These are phyloP conservation scores for Podaxis sp. DNA, from an alignment of 768 basidiomycete genomes.

Conservation along the genomic window DNA sequence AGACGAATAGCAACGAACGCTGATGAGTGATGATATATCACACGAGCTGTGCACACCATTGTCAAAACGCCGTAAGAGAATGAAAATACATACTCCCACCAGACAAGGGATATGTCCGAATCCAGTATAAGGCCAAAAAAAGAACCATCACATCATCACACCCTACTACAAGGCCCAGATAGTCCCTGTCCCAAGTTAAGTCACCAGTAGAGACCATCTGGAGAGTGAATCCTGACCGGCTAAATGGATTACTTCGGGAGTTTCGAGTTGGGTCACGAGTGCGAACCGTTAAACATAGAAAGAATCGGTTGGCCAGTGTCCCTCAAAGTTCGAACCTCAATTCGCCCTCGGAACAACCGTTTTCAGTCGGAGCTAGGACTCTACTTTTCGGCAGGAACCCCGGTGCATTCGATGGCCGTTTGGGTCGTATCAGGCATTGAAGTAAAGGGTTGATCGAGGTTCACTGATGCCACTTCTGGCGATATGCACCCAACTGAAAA, in stretches of 20 bases:
- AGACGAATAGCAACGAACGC: background rate
- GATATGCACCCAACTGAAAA: background rate
- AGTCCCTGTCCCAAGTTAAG: background rate
- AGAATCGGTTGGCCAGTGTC: background rate
- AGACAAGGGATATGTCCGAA: background rate
- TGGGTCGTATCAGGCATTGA: background rate
- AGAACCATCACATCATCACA: background rate
- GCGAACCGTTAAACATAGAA: background rate
- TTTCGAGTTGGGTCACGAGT: conserved; percentile 2
- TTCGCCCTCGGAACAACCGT: background rate
- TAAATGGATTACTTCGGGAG: background rate
- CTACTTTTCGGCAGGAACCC: background rate
- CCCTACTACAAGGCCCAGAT: background rate
- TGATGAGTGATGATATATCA: conserved; percentile 11
- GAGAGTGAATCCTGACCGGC: background rate
- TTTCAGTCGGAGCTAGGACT: conserved; percentile 7
- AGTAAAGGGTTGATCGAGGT: background rate
- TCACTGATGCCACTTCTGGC: background rate
- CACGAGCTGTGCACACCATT: conserved; percentile 7
- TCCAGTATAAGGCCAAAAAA: background rate
- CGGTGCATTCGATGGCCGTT: background rate
- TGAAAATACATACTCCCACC: background rate
- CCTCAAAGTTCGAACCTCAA: background rate
- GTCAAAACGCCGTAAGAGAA: conserved; percentile 1
- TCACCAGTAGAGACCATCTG: background rate